Percentiles rank a stretch among this genome's conserved stretches.
Conservation (phyloP, 805 yeast species). For the Wickerhamomyces xylosicus region DNA sequence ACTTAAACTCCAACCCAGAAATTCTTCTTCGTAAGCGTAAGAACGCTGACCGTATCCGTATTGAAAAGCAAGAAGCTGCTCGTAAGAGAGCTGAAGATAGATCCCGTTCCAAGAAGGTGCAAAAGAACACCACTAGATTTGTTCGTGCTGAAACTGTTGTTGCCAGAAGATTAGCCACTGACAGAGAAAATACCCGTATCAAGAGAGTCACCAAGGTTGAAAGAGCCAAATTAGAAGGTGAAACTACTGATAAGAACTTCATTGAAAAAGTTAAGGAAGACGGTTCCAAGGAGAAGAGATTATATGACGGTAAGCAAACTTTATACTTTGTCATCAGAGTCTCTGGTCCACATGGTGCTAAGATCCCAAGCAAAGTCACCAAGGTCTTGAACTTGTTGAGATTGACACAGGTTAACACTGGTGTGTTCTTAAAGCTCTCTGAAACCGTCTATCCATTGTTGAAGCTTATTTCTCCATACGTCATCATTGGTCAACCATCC, state of each 20-base stretch:
- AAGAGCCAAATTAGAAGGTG: slow-evolving; percentile 20
- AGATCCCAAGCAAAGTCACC: slow-evolving; percentile 54
- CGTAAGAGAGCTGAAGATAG: slow-evolving; percentile 37
- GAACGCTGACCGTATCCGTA: slow-evolving; percentile 61
- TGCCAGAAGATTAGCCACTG: slow-evolving; percentile 51
- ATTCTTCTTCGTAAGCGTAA: slow-evolving; percentile 70
- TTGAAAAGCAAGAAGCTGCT: slow-evolving; percentile 64
- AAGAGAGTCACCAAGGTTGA: slow-evolving; percentile 51
- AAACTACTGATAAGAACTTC: slow-evolving; percentile 16
- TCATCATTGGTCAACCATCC: slow-evolving; percentile 69
- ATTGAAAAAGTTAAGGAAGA: slow-evolving; percentile 23
- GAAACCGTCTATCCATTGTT: slow-evolving; percentile 50
- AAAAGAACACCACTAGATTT: slow-evolving; percentile 35
- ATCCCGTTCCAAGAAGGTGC: slow-evolving; percentile 30
- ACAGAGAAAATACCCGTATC: slow-evolving; percentile 60
- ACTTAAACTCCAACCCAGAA: slow-evolving; percentile 64
- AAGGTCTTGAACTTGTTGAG: slow-evolving; percentile 53
- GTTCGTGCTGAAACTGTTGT: slow-evolving; percentile 69
- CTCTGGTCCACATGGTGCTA: slow-evolving; percentile 52
- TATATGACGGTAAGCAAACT: slow-evolving; percentile 33
- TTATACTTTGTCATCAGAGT: slow-evolving; percentile 60
- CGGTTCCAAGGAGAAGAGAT: slow-evolving; percentile 23
- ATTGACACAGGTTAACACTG: slow-evolving; percentile 49
- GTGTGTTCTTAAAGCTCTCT: slow-evolving; percentile 62
- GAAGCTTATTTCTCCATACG: slow-evolving; percentile 61